Percentiles rank a stretch among this genome's conserved stretches.
Evolutionary conservation across 1,284 basidiomycete genomes (phyloP).

Genomic region (Sanghuangporus baumii): DNA sequence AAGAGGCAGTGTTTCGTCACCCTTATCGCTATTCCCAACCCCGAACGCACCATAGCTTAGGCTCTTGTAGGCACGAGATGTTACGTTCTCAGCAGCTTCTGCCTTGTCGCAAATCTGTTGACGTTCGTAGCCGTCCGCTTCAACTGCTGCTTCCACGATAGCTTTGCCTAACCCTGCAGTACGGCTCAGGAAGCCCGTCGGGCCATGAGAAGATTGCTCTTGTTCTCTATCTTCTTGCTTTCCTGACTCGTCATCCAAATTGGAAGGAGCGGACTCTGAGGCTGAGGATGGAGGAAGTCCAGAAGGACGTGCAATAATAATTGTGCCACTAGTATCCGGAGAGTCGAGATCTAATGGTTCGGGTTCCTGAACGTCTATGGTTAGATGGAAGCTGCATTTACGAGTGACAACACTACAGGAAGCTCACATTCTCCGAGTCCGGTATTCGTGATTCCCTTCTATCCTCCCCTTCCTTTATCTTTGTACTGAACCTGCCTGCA

Average conservation of each 20-base stretch:
- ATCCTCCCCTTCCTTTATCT: constrained; percentile 27
- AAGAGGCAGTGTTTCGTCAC: constrained; percentile 49
- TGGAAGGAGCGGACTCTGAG: constrained; percentile 17
- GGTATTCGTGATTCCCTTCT: background rate
- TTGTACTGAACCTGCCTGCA: constrained; percentile 41
- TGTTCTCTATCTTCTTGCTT: background rate
- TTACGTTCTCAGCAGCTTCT: constrained; percentile 23
- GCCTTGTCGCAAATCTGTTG: constrained; percentile 27
- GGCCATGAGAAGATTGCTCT: background rate
- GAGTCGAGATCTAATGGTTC: constrained; percentile 15
- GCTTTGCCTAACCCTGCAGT: constrained; percentile 27
- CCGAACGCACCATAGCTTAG: background rate
- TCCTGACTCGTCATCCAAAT: background rate
- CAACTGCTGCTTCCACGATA: constrained; percentile 26
- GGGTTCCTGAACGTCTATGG: constrained; percentile 5
- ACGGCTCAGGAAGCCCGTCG: constrained; percentile 7
- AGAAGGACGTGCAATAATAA: background rate
- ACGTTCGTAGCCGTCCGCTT: constrained; percentile 25
- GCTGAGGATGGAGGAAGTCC: background rate
- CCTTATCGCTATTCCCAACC: constrained; percentile 19
- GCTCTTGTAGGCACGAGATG: constrained; percentile 14
- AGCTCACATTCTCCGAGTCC: constrained; percentile 17
- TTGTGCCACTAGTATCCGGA: background rate
- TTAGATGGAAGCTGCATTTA: background rate
- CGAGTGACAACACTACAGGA: background rate